Evolutionary conservation across 208 protist species (phyloP).

Genomic region (Trypanosoma theileri): DNA sequence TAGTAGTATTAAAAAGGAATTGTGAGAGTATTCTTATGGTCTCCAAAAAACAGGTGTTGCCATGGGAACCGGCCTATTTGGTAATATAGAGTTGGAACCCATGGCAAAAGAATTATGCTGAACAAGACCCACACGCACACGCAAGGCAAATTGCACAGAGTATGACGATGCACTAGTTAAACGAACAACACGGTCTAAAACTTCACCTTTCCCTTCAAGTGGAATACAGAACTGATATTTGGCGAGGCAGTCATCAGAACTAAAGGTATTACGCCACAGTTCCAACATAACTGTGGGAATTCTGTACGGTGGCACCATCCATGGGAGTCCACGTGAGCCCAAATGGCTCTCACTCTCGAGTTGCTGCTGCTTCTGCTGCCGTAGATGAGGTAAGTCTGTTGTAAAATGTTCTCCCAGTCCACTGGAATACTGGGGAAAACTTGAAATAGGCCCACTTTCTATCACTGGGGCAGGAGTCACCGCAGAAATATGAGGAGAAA

Average conservation of each 20-base stretch:
- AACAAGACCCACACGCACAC: conserved; percentile 11
- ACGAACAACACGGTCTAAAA: conserved; percentile 22
- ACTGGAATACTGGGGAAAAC: no score
- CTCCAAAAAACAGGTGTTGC: conserved; percentile 4
- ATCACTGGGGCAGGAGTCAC: no score
- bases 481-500: no score
- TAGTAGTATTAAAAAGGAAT: background rate
- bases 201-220: conserved; percentile 19
- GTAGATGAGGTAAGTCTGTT: background rate
- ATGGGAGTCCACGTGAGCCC: background rate
- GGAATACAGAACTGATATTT: conserved; percentile 39
- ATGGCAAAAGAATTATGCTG: background rate
- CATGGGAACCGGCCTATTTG: background rate
- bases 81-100: background rate
- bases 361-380: conserved; percentile 6
- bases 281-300: conserved; percentile 46
- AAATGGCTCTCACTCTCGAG: background rate
- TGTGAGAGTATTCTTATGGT: background rate
- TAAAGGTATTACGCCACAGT: conserved; percentile 50
- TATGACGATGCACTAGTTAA: conserved; percentile 30
- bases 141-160: conserved; percentile 22
- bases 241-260: conserved; percentile 44
- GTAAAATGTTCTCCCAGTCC: background rate
- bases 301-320: background rate
- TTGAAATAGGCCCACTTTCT: no score